phyloP scores from a whole-genome alignment of 2,329 filamentous ascomycete genomes.

The Lecanicillium sp. region DNA sequence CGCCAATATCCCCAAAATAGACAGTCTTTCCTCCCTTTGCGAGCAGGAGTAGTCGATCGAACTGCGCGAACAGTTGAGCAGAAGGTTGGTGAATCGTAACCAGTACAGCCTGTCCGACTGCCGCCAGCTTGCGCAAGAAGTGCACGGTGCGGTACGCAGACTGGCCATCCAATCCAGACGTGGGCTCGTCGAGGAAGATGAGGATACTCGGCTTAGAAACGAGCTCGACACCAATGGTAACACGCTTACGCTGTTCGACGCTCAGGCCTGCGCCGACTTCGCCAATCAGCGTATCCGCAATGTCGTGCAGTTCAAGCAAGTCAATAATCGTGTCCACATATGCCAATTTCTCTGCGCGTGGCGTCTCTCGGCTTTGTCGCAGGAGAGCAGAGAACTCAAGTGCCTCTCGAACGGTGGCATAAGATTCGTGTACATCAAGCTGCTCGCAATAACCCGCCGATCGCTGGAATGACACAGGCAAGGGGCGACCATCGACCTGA shows the following conservation, averaged over 20 bases:
- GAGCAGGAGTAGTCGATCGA: slow-evolving; percentile 57
- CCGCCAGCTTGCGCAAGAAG: slow-evolving; percentile 58
- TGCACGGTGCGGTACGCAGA: slow-evolving; percentile 59
- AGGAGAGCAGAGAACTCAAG: slow-evolving; percentile 67
- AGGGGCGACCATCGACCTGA: slow-evolving; percentile 64
- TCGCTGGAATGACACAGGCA: slow-evolving; percentile 68
- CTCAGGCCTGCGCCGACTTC: slow-evolving; percentile 43
- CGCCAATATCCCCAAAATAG: slow-evolving; percentile 60
- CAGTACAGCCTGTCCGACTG: slow-evolving; percentile 58
- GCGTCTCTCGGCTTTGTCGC: slow-evolving; percentile 58
- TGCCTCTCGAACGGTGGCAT: slow-evolving; percentile 68
- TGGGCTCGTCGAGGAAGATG: slow-evolving; percentile 56
- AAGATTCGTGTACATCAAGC: slow-evolving; percentile 69
- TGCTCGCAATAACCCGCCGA: slow-evolving; percentile 78
- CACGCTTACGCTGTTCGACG: slow-evolving; percentile 44
- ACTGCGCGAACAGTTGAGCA: slow-evolving; percentile 57
- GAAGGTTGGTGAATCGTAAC: slow-evolving; percentile 67
- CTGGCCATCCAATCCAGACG: slow-evolving; percentile 59
- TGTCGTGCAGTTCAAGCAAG: slow-evolving; percentile 40
- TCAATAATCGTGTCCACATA: slow-evolving; percentile 78
- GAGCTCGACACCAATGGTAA: slow-evolving; percentile 55
- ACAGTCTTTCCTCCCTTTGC: slow-evolving; percentile 58
- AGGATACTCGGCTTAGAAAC: slow-evolving; percentile 53
- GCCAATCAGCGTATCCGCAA: slow-evolving; percentile 41
- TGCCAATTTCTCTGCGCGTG: slow-evolving; percentile 60